Evolutionary conservation across 1,139 yeast species (phyloP).

Genomic region (Debaryomycetaceae sp.): DNA sequence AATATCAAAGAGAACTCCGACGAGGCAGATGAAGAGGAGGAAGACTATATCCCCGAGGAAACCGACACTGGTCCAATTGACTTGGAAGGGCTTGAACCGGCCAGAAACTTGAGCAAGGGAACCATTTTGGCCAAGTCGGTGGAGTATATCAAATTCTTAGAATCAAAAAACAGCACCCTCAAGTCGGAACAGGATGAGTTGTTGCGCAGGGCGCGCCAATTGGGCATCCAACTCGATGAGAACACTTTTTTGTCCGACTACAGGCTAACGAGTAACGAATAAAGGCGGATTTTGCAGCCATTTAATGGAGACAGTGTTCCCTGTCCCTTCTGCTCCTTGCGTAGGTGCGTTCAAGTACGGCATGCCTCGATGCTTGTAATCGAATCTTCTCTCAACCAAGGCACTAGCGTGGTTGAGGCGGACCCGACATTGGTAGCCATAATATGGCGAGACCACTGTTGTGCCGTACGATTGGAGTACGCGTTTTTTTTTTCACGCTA

Average conservation of each 20-base stretch:
- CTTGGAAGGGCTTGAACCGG: slow-evolving; percentile 44
- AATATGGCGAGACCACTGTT: neutral
- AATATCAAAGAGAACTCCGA: slow-evolving; percentile 15
- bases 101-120: slow-evolving; percentile 42
- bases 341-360: too few species aligned
- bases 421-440: too few species aligned
- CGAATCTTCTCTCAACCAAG: too few species aligned
- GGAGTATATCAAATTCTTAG: slow-evolving; percentile 42
- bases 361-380: too few species aligned
- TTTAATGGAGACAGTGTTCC: too few species aligned
- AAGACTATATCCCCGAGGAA: slow-evolving; percentile 11
- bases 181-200: slow-evolving; percentile 31
- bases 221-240: slow-evolving; percentile 16
- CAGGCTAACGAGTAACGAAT: neutral
- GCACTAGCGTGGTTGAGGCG: too few species aligned
- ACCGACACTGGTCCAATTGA: slow-evolving; percentile 17
- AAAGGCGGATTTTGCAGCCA: slow-evolving; percentile 1
- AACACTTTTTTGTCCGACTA: slow-evolving; percentile 4
- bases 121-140: slow-evolving; percentile 41
- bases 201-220: slow-evolving; percentile 22
- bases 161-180: slow-evolving; percentile 34
- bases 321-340: too few species aligned
- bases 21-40: slow-evolving; percentile 16
- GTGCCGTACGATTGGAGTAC: too few species aligned
- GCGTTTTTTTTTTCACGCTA: too few species aligned